phyloP scores from a whole-genome alignment of 2,329 filamentous ascomycete genomes.

The Tricladium varicosporioides region DNA sequence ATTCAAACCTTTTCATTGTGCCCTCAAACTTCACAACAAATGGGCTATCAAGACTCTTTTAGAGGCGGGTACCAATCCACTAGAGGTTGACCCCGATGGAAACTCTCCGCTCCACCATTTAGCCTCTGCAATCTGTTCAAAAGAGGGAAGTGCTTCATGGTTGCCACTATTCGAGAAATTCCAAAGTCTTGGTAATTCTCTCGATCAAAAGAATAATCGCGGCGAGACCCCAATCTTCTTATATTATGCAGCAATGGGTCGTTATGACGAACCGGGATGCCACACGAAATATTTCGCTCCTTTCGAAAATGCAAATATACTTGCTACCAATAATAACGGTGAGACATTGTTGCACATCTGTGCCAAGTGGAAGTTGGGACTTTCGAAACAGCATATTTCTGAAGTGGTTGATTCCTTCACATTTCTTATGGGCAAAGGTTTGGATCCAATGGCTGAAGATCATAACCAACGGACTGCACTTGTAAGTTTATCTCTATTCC shows the following conservation, averaged over 20 bases:
- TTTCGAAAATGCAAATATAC: slow-evolving; percentile 13
- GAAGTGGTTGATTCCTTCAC: slow-evolving; percentile 8
- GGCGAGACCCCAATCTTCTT: slow-evolving; percentile 13
- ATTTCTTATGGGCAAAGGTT: slow-evolving; percentile 16
- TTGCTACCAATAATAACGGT: slow-evolving; percentile 12
- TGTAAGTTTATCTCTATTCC: background rate
- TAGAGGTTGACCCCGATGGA: background rate
- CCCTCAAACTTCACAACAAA: slow-evolving; percentile 10
- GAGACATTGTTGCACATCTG: slow-evolving; percentile 18
- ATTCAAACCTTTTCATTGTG: slow-evolving; percentile 7
- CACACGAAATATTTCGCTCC: background rate
- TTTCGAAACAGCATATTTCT: background rate
- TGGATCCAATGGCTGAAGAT: slow-evolving; percentile 19
- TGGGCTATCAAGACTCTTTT: slow-evolving; percentile 9
- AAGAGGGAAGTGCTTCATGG: background rate
- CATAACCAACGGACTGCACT: slow-evolving; percentile 12
- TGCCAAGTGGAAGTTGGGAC: slow-evolving; percentile 4
- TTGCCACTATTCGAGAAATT: slow-evolving; percentile 9
- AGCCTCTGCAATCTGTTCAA: background rate
- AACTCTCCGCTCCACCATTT: slow-evolving; percentile 12
- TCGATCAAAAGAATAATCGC: slow-evolving; percentile 20
- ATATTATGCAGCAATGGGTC: slow-evolving; percentile 7
- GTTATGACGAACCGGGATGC: background rate
- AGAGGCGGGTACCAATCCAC: background rate
- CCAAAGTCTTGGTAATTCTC: slow-evolving; percentile 15